phyloP scores from a whole-genome alignment of 139 green algal genomes.

The Yamagishiella unicocca region DNA sequence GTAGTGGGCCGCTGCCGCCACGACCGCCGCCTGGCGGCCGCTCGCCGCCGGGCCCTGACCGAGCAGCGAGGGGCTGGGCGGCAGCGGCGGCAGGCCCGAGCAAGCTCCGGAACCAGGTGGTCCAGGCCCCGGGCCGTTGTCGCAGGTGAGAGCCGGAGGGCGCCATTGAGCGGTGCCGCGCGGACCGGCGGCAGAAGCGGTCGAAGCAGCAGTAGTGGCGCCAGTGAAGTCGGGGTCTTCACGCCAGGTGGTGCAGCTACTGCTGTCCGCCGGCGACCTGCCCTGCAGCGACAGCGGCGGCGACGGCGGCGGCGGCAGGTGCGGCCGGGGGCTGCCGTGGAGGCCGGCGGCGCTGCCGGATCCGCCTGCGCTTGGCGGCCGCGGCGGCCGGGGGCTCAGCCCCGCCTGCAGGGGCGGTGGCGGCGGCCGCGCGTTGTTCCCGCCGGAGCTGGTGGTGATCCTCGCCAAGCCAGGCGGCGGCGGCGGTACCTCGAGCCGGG shows the following conservation, averaged over 20 bases:
- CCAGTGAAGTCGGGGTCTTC: no score
- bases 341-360: neutral
- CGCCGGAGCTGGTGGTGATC: neutral
- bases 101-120: neutral
- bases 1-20: neutral
- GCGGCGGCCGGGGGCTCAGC: constrained; percentile 13
- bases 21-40: neutral
- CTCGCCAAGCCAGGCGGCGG: neutral
- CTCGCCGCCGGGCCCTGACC: neutral
- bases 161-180: no score
- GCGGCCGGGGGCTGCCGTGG: no score
- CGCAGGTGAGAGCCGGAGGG: no score
- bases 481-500: neutral
- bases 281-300: no score
- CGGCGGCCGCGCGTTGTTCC: neutral
- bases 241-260: no score
- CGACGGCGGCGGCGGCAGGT: neutral
- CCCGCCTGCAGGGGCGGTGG: neutral
- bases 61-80: neutral
- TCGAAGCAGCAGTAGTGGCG: no score
- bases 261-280: no score
- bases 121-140: neutral
- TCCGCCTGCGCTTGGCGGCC: neutral
- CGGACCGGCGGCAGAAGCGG: no score
- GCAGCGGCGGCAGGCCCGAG: constrained; percentile 18